These are phyloP conservation scores for Epicoccum nigrum DNA, from an alignment of 2,329 filamentous ascomycete genomes.

Conservation along the genomic window DNA sequence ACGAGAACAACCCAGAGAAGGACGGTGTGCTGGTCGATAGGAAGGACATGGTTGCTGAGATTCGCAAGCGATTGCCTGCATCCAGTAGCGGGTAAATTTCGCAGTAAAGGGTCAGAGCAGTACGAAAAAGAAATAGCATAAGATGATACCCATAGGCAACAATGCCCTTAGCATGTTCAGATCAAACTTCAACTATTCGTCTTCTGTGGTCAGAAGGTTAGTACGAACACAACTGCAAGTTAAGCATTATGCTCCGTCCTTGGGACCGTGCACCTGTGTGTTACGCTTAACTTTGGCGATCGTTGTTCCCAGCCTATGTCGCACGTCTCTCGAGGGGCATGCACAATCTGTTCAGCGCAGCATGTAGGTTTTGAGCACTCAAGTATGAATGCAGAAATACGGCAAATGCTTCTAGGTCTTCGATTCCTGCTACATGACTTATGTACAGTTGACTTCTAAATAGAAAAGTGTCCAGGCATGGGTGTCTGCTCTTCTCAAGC, in stretches of 20 bases:
- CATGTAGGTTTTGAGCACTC: background rate
- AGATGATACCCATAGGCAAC: conserved; percentile 29
- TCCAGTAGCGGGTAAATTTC: conserved; percentile 9
- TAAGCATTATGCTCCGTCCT: too few species aligned
- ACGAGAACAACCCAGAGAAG: conserved; percentile 86
- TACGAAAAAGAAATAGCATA: conserved; percentile 9
- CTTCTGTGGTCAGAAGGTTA: too few species aligned
- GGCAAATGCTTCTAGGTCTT: conserved; percentile 7
- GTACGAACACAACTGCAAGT: too few species aligned
- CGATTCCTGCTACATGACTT: conserved; percentile 20
- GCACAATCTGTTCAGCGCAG: too few species aligned
- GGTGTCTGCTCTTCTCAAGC: conserved; percentile 18
- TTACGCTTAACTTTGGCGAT: too few species aligned
- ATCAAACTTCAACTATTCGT: background rate
- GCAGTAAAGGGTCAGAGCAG: background rate
- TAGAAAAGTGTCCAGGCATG: conserved; percentile 10
- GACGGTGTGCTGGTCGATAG: conserved; percentile 78
- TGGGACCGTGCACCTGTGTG: too few species aligned
- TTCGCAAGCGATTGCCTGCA: conserved; percentile 59
- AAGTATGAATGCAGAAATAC: background rate
- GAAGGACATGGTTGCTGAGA: conserved; percentile 66
- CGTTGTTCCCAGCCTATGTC: too few species aligned
- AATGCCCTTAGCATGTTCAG: conserved; percentile 11
- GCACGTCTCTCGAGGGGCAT: background rate
- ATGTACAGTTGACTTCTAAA: conserved; percentile 28